Conservation (phyloP, 2,329 filamentous ascomycete species). For the Colletotrichum aenigma region DNA sequence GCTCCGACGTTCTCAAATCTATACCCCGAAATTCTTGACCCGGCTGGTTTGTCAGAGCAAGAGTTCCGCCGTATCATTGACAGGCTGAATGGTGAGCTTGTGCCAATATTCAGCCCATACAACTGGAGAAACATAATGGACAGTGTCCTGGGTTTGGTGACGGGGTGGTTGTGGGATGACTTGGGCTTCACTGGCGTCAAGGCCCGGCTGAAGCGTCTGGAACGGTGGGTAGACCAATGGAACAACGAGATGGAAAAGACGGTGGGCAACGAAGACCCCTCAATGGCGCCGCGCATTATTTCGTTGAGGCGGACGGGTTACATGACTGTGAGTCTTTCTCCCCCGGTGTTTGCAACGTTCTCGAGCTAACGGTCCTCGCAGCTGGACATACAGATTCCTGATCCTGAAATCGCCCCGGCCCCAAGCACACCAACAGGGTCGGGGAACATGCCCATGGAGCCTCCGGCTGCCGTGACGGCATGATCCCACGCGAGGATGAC, state of each 20-base stretch:
- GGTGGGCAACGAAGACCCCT: slow-evolving; percentile 52
- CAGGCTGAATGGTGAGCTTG: slow-evolving; percentile 78
- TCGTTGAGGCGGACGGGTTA: slow-evolving; percentile 84
- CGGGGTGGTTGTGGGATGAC: slow-evolving; percentile 96
- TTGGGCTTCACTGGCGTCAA: slow-evolving; percentile 80
- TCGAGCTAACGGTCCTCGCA: slow-evolving; percentile 37
- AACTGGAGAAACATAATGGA: slow-evolving; percentile 80
- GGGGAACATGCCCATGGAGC: slow-evolving; percentile 15
- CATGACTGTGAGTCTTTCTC: slow-evolving; percentile 67
- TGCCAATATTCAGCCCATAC: slow-evolving; percentile 81
- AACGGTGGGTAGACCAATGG: slow-evolving; percentile 86
- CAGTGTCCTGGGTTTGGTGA: slow-evolving; percentile 77
- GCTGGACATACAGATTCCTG: slow-evolving; percentile 82
- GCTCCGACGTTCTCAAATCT: slow-evolving; percentile 94
- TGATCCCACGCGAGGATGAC: background rate
- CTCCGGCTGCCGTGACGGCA: slow-evolving; percentile 3
- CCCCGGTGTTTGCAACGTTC: background rate
- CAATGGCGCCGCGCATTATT: slow-evolving; percentile 72
- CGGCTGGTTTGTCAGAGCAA: slow-evolving; percentile 78
- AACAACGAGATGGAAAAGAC: slow-evolving; percentile 73
- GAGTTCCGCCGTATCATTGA: slow-evolving; percentile 86
- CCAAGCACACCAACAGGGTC: slow-evolving; percentile 40
- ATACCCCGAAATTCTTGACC: slow-evolving; percentile 94
- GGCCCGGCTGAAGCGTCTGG: slow-evolving; percentile 69
- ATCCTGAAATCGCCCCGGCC: slow-evolving; percentile 70